Conservation (phyloP, 208 protist species). For the Acanthamoeba rhysodes region DNA sequence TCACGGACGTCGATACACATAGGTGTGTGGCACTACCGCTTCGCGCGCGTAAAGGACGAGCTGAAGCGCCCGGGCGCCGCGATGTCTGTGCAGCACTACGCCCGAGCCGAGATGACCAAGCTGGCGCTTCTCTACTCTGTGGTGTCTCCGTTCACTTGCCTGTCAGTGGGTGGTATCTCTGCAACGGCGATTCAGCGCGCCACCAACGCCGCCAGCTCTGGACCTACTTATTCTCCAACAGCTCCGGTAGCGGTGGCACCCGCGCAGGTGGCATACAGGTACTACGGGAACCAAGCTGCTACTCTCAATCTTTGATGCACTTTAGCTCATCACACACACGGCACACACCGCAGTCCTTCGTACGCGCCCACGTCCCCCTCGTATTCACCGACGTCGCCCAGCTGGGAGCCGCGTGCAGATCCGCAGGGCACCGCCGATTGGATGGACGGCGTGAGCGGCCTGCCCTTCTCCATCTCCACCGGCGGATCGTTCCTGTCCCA, state of each 20-base stretch:
- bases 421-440: neutral
- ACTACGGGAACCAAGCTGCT: neutral
- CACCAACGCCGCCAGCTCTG: neutral
- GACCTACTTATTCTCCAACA: too few relatives aligned
- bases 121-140: slow-evolving; percentile 14
- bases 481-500: slow-evolving; percentile 80
- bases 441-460: slow-evolving; percentile 2
- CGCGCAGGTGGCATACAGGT: neutral
- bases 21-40: slow-evolving; percentile 41
- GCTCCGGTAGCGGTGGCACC: neutral
- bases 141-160: slow-evolving; percentile 3
- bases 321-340: neutral
- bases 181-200: neutral
- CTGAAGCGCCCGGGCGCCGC: neutral
- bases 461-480: neutral
- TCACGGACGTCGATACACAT: too few relatives aligned
- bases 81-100: neutral
- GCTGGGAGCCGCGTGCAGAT: slow-evolving; percentile 59
- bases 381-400: slow-evolving; percentile 84
- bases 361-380: slow-evolving; percentile 87
- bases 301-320: neutral
- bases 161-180: neutral
- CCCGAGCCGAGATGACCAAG: neutral
- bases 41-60: neutral
- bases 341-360: slow-evolving; percentile 69